A percentile compares a stretch with the other conserved stretches of the same genome.
phyloP scores from a whole-genome alignment of 2,329 filamentous ascomycete species.

The Diaporthe humulicola region DNA sequence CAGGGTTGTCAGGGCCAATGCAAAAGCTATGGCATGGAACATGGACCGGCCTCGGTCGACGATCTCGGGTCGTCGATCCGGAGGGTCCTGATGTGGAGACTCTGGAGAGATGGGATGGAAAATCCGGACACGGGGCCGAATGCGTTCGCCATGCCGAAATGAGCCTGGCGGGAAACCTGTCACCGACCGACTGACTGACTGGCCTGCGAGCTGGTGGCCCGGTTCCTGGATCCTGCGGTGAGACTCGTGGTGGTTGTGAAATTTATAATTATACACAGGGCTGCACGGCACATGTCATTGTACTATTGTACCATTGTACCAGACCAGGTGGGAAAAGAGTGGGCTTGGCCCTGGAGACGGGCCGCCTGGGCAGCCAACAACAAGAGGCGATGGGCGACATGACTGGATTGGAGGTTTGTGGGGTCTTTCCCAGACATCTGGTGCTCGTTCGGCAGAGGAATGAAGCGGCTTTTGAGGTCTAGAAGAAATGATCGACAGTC shows the following conservation, averaged over 20 bases:
- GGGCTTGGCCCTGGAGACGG: conserved; percentile 14
- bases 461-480: conserved; percentile 30
- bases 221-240: conserved; percentile 27
- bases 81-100: conserved; percentile 7
- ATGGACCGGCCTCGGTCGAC: conserved; percentile 21
- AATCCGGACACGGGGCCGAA: conserved; percentile 25
- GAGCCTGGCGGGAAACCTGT: conserved; percentile 4
- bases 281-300: conserved; percentile 17
- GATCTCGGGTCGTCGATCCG: conserved; percentile 25
- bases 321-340: background rate
- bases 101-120: conserved; percentile 20
- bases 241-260: background rate
- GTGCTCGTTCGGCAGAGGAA: conserved; percentile 25
- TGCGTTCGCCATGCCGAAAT: conserved; percentile 23
- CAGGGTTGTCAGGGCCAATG: background rate
- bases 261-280: background rate
- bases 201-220: background rate
- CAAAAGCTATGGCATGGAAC: background rate
- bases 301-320: too few species aligned
- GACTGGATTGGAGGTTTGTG: background rate
- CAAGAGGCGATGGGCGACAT: background rate
- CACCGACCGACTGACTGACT: background rate
- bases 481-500: conserved; percentile 36
- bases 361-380: conserved; percentile 13
- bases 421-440: conserved; percentile 5